Percentiles rank a stretch among this genome's conserved stretches.
Conservation (phyloP, 495 filamentous ascomycete genomes). For the Jackrogersella minutella region DNA sequence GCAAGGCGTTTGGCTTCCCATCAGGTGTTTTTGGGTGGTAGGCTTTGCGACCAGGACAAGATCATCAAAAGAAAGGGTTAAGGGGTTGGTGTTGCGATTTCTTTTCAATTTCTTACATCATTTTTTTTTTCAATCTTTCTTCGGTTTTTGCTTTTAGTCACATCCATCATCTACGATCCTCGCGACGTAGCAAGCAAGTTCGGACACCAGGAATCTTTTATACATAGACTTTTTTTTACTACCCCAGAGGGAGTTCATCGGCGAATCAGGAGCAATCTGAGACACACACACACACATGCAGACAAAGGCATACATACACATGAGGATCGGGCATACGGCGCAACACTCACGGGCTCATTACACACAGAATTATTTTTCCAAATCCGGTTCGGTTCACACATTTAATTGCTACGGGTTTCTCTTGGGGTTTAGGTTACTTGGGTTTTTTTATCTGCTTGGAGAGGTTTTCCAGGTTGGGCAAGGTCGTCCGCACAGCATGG, state of each 20-base stretch:
- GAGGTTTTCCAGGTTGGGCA: no score
- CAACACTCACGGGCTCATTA: no score
- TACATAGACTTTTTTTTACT: slow-evolving; percentile 2
- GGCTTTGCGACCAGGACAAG: slow-evolving; percentile 8
- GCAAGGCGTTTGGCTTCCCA: slow-evolving; percentile 38
- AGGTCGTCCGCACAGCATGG: no score
- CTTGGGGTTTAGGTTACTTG: no score
- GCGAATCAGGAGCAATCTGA: slow-evolving; percentile 15
- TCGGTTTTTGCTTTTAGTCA: background rate
- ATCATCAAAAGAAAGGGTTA: slow-evolving; percentile 30
- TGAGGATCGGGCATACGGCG: slow-evolving; percentile 6
- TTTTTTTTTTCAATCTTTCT: background rate
- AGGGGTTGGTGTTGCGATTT: slow-evolving; percentile 11
- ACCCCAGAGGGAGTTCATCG: slow-evolving; percentile 5
- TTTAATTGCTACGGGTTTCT: no score
- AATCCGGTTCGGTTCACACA: background rate
- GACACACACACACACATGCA: background rate
- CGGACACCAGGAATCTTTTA: background rate
- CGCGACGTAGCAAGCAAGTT: slow-evolving; percentile 6
- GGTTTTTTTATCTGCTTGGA: no score
- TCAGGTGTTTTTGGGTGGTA: slow-evolving; percentile 19
- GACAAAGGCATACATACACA: slow-evolving; percentile 12
- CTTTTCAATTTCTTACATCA: background rate
- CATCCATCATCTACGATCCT: slow-evolving; percentile 7
- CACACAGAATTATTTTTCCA: background rate